Evolutionary conservation across 345 rosid genomes (phyloP), one percentile per base, ranked within the genome.

Genomic region (Cardamine chenopodiifolia): DNA sequence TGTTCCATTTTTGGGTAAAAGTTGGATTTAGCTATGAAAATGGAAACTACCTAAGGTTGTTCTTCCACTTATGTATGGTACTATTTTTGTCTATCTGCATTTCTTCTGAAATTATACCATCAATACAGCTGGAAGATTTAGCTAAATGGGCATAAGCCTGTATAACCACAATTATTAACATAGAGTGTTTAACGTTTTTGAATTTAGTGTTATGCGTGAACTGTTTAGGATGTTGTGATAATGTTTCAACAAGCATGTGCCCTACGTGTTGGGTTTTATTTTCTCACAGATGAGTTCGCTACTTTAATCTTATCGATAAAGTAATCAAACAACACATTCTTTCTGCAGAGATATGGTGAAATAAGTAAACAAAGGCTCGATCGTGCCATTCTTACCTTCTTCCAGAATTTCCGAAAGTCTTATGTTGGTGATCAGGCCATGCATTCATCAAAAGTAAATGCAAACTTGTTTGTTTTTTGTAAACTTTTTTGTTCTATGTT

Each of bases 341-440:
- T 75, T 67, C 73, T 74, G 72, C 93, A 96, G 99, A 85, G 99
- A 73, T 96, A 96, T 58, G 85, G 90, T 62, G 90, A 92, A 82
- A 72, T 89, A 65, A 92, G 97, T 80, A 92, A 87, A 79, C 98
- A 96, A 82, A 84, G 99, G 83, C 98, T 96, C 78, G 99, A 96
- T 78, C 92, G 96, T 62, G 99, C 98, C 72, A 88, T 96, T 82
- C 97, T 96, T 22, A 84, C 89, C 39, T 96, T 96, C 92, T 96
- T 96, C 80, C 99, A 96, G 85, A 87, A 96, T 86, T 96, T 96
- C 67, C 86, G 94, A 32, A 90, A 92, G 90, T 96, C 99, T 76
- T 96, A 96, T 69, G 93, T 96, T 23, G 99, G 99, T 70, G 99
- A 96, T 81, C 99, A 96, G 83, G 99, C 99, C 4, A 91, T 92